phyloP scores from a whole-genome alignment of 2,329 filamentous ascomycete genomes.

The Cyphellophora europaea region DNA sequence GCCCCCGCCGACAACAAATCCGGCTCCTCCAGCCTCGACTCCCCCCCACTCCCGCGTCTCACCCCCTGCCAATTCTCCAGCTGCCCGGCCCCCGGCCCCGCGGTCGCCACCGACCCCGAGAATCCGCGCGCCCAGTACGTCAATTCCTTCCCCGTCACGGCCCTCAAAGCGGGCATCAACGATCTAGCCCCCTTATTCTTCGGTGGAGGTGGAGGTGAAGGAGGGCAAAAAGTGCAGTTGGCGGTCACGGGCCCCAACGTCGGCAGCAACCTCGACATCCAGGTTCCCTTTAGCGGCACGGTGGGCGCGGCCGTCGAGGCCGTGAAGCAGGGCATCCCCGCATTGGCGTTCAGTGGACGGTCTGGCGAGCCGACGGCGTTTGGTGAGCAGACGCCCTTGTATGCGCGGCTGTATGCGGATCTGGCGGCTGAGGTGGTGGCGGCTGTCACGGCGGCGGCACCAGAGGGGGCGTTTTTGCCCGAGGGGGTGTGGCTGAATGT shows the following conservation, averaged over 20 bases:
- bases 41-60: conserved; percentile 38
- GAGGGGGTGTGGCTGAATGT: too few species aligned
- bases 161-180: conserved; percentile 54
- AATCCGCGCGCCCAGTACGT: conserved; percentile 59
- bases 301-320: too few species aligned
- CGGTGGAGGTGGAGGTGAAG: conserved; percentile 42
- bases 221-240: too few species aligned
- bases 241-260: conserved; percentile 58
- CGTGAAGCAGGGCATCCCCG: conserved; percentile 53
- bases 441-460: too few species aligned
- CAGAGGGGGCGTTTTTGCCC: too few species aligned
- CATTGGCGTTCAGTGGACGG: too few species aligned
- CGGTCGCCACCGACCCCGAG: conserved; percentile 48
- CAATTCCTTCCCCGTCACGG: conserved; percentile 59
- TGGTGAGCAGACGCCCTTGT: too few species aligned
- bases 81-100: conserved; percentile 48
- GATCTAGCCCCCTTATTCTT: conserved; percentile 46
- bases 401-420: too few species aligned
- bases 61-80: conserved; percentile 51
- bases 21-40: conserved; percentile 47
- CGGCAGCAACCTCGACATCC: too few species aligned
- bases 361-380: too few species aligned
- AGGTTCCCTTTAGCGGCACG: too few species aligned
- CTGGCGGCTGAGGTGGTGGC: too few species aligned
- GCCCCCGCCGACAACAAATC: conserved; percentile 59